Evolutionary conservation across 2,329 filamentous ascomycete species (phyloP), one percentile per base, ranked within the genome.

Genomic region (Sporothrix pallida): DNA sequence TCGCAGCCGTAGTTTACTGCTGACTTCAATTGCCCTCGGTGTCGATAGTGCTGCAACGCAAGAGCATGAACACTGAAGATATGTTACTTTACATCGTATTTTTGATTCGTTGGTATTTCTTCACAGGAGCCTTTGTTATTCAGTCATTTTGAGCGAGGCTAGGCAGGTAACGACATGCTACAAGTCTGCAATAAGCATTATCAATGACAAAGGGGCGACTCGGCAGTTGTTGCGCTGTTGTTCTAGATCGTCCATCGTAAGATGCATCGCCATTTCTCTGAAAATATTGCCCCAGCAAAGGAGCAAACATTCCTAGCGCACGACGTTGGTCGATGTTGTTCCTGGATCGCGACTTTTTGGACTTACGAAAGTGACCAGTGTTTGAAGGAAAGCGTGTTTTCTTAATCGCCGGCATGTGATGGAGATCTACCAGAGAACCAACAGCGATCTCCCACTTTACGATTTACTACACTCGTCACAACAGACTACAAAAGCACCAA

Each of bases 271-370:
- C 31, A 37, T 37, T 37, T 37, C 31, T 37, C 12, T 56, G 52
- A 63, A 37, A 37, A 31, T 3, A 63, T 67, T 67, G 44, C 63
- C 63, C 44, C 23, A 31, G 63, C 63, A 26, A 46, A 67, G 63
- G 65, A 37, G 65, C 46, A 52, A 52, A 52, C 65, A 37, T 37
- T 68, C 65, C 46, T 68, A 68, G 65, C 46, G 65, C 37, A 63
- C 37, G 31, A 44, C 31, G 60, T 44, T 42, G 31, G 60, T 42
- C 15, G 48, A 52, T n/a, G n/a, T 17, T 15, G 15, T 12, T 31
- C 15, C 54, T 15, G 54, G 13, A 26, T 15, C 12, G 12, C 54
- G 23, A 58, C 54, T 50, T 50, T 50, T 50, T 6, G 17, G 13
- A 50, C 17, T 15, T 50, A 50, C 48, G 13, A 50, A 13, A 37